Conservation (phyloP, 805 yeast species). For the Kodamaea lidongshanica region DNA sequence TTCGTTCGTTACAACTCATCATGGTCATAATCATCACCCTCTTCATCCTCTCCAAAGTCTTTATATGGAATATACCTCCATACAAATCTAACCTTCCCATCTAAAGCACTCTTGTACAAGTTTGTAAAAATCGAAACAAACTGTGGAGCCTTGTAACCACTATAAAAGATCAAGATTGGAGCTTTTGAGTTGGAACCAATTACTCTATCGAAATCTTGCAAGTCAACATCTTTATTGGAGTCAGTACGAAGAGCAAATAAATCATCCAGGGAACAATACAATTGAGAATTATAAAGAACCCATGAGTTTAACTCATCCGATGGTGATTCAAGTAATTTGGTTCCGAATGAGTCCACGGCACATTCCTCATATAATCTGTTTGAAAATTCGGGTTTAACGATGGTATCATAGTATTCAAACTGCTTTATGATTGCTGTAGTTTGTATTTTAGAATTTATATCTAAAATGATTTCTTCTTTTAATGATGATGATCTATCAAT, state of each 20-base stretch:
- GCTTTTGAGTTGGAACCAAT: slow-evolving; percentile 44
- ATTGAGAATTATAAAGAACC: slow-evolving; percentile 45
- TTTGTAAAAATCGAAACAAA: slow-evolving; percentile 55
- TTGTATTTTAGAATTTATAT: no score
- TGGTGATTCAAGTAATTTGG: slow-evolving; percentile 14
- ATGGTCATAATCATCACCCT: no score
- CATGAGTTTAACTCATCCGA: slow-evolving; percentile 33
- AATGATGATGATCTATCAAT: no score
- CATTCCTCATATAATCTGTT: slow-evolving; percentile 17
- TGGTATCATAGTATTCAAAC: slow-evolving; percentile 41
- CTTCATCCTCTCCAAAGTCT: no score
- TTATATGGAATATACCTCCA: slow-evolving; percentile 53
- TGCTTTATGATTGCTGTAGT: no score
- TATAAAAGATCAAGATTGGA: slow-evolving; percentile 63
- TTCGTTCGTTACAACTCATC: no score
- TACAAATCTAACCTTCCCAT: slow-evolving; percentile 64
- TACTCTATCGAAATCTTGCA: slow-evolving; percentile 53
- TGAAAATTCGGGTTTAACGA: slow-evolving; percentile 22
- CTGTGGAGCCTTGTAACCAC: slow-evolving; percentile 44
- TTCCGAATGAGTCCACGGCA: slow-evolving; percentile 29
- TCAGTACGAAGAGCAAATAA: slow-evolving; percentile 71
- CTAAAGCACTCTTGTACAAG: slow-evolving; percentile 51
- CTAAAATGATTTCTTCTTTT: no score
- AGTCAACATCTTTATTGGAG: slow-evolving; percentile 18
- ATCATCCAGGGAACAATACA: slow-evolving; percentile 64